Percentiles rank a stretch among this genome's conserved stretches.
Evolutionary conservation across 257 asterid genomes (phyloP).

Genomic region (Capsicum baccatum): DNA sequence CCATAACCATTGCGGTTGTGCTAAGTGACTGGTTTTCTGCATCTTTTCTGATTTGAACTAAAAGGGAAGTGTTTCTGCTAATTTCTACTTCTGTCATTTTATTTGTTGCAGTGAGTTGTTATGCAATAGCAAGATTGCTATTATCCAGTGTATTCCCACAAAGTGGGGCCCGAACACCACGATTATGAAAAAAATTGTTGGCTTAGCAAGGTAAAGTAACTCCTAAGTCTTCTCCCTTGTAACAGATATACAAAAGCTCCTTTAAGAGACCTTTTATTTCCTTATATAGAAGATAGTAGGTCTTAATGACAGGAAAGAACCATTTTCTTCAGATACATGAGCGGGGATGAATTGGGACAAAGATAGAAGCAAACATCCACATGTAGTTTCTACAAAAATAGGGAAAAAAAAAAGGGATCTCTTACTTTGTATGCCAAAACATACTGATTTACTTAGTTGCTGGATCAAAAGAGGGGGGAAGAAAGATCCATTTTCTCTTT

Average conservation of each 20-base stretch:
- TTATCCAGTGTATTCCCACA: too few species aligned
- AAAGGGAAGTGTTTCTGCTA: too few species aligned
- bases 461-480: neutral
- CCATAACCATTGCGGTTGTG: too few species aligned
- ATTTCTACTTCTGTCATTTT: too few species aligned
- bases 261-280: neutral
- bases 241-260: neutral
- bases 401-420: neutral
- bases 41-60: too few species aligned
- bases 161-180: too few species aligned
- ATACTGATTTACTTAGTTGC: neutral
- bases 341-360: neutral
- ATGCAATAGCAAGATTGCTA: too few species aligned
- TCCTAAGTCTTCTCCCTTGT: neutral
- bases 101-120: too few species aligned
- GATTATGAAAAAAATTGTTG: too few species aligned
- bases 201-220: neutral
- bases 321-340: neutral
- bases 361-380: neutral
- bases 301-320: neutral
- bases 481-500: neutral
- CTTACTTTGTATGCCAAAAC: neutral
- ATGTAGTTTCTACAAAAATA: neutral
- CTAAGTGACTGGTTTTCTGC: too few species aligned
- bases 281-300: neutral